A percentile compares a stretch with the other conserved stretches of the same genome.
These are phyloP conservation scores for Basidiobolus meristosporus DNA, from an alignment of 371 early-diverging fungal genomes.

Conservation along the genomic window DNA sequence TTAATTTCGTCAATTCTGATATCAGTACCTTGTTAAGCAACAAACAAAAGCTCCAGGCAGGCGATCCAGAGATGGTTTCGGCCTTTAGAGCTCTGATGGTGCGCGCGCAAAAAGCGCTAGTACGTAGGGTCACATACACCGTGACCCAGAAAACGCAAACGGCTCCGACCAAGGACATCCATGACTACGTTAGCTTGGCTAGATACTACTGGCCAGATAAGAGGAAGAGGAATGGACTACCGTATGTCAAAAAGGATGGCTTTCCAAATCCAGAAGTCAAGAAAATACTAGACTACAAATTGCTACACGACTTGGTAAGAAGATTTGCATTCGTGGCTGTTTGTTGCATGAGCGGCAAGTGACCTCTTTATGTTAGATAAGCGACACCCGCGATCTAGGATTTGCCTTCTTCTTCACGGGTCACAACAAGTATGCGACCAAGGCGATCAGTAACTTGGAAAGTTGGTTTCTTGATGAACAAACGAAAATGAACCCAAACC, in stretches of 20 bases:
- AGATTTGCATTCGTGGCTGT: too few species aligned
- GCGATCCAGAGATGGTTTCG: too few species aligned
- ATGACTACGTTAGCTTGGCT: slow-evolving; percentile 30
- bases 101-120: slow-evolving; percentile 7
- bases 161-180: slow-evolving; percentile 18
- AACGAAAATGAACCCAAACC: slow-evolving; percentile 29
- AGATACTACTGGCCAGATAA: slow-evolving; percentile 25
- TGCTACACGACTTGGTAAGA: too few species aligned
- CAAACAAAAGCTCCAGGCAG: too few species aligned
- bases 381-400: slow-evolving; percentile 18
- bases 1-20: too few species aligned
- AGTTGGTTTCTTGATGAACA: slow-evolving; percentile 27
- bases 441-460: slow-evolving; percentile 13
- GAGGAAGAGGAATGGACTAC: slow-evolving; percentile 13
- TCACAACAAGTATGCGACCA: slow-evolving; percentile 17
- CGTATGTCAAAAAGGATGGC: slow-evolving; percentile 21
- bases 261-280: slow-evolving; percentile 23
- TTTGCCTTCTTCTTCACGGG: slow-evolving; percentile 27
- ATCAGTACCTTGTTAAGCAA: too few species aligned
- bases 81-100: too few species aligned
- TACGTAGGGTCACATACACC: slow-evolving; percentile 13
- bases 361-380: slow-evolving; percentile 15
- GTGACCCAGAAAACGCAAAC: slow-evolving; percentile 20
- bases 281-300: slow-evolving; percentile 14
- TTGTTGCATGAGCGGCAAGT: too few species aligned